phyloP scores from a whole-genome alignment of 192 early-diverging fungal species.

The Backusella macrospora region DNA sequence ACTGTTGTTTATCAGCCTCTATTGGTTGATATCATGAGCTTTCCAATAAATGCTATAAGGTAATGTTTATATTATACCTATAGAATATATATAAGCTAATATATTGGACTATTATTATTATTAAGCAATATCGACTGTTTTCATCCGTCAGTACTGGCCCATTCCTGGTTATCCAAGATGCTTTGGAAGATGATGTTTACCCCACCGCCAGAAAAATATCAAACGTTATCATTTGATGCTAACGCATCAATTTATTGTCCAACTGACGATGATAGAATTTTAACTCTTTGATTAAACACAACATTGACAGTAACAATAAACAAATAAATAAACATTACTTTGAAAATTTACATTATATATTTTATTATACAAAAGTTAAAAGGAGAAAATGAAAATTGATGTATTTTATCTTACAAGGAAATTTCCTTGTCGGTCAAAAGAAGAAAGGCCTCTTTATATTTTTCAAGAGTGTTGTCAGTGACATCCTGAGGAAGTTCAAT shows the following conservation, averaged over 20 bases:
- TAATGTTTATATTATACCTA: not conserved
- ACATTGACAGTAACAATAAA: not conserved
- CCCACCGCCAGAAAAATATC: not conserved
- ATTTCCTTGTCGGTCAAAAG: constrained; percentile 78
- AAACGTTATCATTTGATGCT: constrained; percentile 5
- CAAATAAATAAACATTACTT: not conserved
- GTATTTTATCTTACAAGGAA: constrained; percentile 45
- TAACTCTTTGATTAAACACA: not conserved
- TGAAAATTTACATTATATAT: not conserved
- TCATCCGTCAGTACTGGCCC: constrained; percentile 49
- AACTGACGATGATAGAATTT: constrained; percentile 23
- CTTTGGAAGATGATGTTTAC: constrained; percentile 27
- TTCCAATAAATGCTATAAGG: constrained; percentile 46
- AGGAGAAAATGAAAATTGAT: not conserved
- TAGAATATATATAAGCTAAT: not conserved
- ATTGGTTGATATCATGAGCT: constrained; percentile 38
- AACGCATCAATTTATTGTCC: constrained; percentile 31
- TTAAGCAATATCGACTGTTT: constrained; percentile 59
- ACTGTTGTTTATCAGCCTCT: constrained; percentile 53
- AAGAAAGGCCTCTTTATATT: constrained; percentile 90
- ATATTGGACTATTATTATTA: not conserved
- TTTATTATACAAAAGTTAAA: not conserved
- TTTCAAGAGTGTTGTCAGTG: constrained; percentile 81
- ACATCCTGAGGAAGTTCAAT: constrained; percentile 87
- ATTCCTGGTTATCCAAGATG: constrained; percentile 39